Conservation (phyloP, 2,329 filamentous ascomycete species). For the Fusarium pseudoanthophilum region DNA sequence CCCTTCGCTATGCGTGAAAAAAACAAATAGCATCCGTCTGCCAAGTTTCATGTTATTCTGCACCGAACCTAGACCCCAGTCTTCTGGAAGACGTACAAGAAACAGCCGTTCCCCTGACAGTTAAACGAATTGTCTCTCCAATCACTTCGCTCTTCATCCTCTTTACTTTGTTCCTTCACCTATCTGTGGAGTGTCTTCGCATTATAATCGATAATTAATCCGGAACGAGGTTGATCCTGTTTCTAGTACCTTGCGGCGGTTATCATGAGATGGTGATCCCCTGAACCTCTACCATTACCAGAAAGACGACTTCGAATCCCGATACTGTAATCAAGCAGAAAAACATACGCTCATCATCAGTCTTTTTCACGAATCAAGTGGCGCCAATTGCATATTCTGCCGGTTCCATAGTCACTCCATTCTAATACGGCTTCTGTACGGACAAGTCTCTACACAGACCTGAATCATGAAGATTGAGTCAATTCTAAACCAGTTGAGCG, state of each 20-base stretch:
- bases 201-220: constrained; percentile 42
- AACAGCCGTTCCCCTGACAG: constrained; percentile 31
- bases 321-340: constrained; percentile 19
- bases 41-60: constrained; percentile 29
- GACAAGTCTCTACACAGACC: background rate
- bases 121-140: constrained; percentile 28
- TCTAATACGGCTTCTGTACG: constrained; percentile 11
- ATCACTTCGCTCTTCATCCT: constrained; percentile 20
- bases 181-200: constrained; percentile 13
- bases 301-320: constrained; percentile 21
- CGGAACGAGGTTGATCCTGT: constrained; percentile 30
- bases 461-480: constrained; percentile 36
- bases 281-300: constrained; percentile 22
- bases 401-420: constrained; percentile 7
- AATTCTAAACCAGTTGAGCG: constrained; percentile 39
- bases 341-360: constrained; percentile 23
- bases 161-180: constrained; percentile 8
- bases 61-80: constrained; percentile 25
- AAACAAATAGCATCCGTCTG: constrained; percentile 31
- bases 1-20: constrained; percentile 25
- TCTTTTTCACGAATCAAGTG: background rate
- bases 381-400: background rate
- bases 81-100: constrained; percentile 36
- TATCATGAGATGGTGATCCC: constrained; percentile 31
- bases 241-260: constrained; percentile 17